These are phyloP conservation scores for Aspergillus sojae DNA, from an alignment of 2,329 filamentous ascomycete species.

Conservation along the genomic window DNA sequence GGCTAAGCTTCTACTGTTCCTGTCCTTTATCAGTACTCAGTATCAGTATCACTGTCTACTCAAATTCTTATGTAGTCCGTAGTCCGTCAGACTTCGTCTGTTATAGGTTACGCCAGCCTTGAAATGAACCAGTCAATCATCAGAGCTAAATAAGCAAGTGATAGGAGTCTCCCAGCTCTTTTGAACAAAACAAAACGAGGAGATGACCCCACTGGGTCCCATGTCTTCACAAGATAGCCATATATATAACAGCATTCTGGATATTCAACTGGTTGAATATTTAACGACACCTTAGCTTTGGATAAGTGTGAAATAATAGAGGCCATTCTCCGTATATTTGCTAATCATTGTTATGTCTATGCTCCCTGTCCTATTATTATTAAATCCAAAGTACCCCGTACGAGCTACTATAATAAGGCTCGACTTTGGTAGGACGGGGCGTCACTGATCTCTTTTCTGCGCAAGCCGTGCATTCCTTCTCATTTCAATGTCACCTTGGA, in stretches of 20 bases:
- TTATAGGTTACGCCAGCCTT: neutral
- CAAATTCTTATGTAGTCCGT: neutral
- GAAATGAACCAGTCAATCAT: neutral
- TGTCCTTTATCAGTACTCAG: too few species aligned
- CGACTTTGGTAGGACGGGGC: neutral
- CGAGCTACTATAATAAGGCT: neutral
- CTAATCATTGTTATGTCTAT: neutral
- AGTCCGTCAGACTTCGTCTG: neutral
- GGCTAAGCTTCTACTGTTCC: neutral
- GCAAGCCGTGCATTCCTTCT: neutral
- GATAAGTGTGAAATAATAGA: neutral
- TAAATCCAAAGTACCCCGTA: neutral
- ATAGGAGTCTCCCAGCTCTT: neutral
- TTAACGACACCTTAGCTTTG: neutral
- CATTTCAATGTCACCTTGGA: conserved; percentile 70
- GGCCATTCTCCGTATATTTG: neutral
- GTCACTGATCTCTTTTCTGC: neutral
- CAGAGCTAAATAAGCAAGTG: too few species aligned
- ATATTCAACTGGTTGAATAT: neutral
- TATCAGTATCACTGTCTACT: neutral
- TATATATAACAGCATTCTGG: too few species aligned
- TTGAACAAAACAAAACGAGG: neutral
- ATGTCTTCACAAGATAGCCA: too few species aligned
- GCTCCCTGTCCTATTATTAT: neutral
- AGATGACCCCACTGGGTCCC: neutral